phyloP scores from a whole-genome alignment of 208 protist genomes.

The Trypanosoma caninum region DNA sequence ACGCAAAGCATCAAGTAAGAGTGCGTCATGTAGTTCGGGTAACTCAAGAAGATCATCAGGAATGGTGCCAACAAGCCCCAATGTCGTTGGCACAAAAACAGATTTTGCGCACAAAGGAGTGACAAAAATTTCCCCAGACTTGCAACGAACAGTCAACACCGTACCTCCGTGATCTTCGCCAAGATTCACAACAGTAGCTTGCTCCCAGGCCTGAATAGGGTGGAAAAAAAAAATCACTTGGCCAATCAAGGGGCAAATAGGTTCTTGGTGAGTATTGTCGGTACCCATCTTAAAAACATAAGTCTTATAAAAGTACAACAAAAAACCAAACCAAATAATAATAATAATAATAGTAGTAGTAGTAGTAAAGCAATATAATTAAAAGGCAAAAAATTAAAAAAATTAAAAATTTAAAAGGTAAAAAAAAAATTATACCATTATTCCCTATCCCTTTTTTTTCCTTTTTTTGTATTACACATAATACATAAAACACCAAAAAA shows the following conservation, averaged over 20 bases:
- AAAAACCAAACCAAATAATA: too few species aligned
- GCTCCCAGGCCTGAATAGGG: constrained; percentile 17
- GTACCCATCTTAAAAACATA: background rate
- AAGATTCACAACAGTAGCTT: constrained; percentile 3
- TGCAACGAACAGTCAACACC: constrained; percentile 11
- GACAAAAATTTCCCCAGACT: constrained; percentile 14
- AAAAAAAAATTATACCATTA: too few species aligned
- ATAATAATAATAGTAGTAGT: too few species aligned
- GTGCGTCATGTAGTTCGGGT: constrained; percentile 31
- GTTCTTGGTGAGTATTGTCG: too few species aligned
- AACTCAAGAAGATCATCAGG: constrained; percentile 36
- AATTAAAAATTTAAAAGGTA: too few species aligned
- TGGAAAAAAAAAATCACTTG: constrained; percentile 19
- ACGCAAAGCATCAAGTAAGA: constrained; percentile 27
- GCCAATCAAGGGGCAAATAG: background rate
- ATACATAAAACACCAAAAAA: too few species aligned
- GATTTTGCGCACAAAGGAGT: background rate
- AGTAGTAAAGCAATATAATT: too few species aligned
- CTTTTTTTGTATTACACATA: too few species aligned
- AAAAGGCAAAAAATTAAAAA: too few species aligned
- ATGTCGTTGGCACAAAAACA: constrained; percentile 4
- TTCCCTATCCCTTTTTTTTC: too few species aligned
- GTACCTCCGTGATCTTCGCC: background rate
- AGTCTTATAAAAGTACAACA: background rate
- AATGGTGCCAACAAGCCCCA: background rate